A percentile compares a stretch with the other conserved stretches of the same genome.
phyloP scores from a whole-genome alignment of 805 yeast genomes.

The Tetrapisispora namnaoensis region DNA sequence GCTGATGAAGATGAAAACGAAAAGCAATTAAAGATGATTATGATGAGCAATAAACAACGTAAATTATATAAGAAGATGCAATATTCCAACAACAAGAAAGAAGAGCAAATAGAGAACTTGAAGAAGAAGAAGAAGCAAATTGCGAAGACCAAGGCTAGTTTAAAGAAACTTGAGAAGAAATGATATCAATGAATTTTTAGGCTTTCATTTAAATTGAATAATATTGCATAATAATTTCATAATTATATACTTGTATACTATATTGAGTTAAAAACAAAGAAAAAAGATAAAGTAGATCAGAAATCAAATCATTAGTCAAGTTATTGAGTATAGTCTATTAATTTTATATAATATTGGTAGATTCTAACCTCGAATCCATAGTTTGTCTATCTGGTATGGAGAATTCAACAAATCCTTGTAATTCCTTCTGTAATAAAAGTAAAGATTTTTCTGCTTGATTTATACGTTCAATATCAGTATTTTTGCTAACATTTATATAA shows the following conservation, averaged over 20 bases:
- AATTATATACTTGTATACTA: slow-evolving; percentile 2
- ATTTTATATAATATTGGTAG: slow-evolving; percentile 6
- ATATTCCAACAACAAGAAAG: slow-evolving; percentile 77
- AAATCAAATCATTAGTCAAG: too few relatives aligned
- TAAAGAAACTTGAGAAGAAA: slow-evolving; percentile 26
- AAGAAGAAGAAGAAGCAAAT: slow-evolving; percentile 61
- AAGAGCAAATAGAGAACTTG: slow-evolving; percentile 59
- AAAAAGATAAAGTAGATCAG: too few relatives aligned
- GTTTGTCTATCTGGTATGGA: slow-evolving; percentile 66
- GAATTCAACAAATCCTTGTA: slow-evolving; percentile 58
- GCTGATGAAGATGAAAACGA: slow-evolving; percentile 54
- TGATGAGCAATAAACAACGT: slow-evolving; percentile 97
- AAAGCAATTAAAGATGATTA: slow-evolving; percentile 84
- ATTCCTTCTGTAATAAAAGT: slow-evolving; percentile 49
- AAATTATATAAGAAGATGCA: slow-evolving; percentile 92
- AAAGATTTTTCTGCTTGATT: slow-evolving; percentile 57
- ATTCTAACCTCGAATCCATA: slow-evolving; percentile 65
- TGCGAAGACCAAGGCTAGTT: slow-evolving; percentile 49
- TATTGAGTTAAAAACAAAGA: background rate
- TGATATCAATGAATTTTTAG: background rate
- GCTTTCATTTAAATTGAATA: background rate
- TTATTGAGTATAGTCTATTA: background rate
- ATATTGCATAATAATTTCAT: slow-evolving; percentile 2
- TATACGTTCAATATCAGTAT: slow-evolving; percentile 67
- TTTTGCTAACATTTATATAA: slow-evolving; percentile 56